These are phyloP conservation scores for Triticum aestivum DNA, from an alignment of 176 grass and related monocot species.

Conservation along the genomic window DNA sequence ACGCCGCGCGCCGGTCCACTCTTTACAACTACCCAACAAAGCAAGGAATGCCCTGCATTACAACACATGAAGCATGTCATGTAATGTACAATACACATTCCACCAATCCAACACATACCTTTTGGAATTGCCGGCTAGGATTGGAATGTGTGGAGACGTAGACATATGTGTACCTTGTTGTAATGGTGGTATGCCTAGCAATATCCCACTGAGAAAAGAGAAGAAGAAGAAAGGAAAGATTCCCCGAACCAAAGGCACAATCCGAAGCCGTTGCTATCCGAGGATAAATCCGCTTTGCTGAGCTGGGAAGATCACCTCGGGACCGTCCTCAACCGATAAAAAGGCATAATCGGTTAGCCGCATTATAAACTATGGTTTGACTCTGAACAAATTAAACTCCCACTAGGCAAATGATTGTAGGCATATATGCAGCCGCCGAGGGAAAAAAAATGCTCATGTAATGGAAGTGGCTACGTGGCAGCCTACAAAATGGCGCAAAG, in stretches of 20 bases:
- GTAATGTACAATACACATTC: background rate
- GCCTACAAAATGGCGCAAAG: background rate
- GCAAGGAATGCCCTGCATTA: too few relatives aligned
- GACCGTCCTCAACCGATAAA: background rate
- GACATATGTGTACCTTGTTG: background rate
- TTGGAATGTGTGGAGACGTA: background rate
- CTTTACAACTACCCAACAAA: background rate
- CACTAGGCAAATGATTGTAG: too few relatives aligned
- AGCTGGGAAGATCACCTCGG: conserved; percentile 17
- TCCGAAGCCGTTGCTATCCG: background rate
- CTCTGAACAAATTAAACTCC: background rate
- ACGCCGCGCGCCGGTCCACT: rapidly evolving
- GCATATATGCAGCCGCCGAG: too few relatives aligned
- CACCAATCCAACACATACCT: background rate
- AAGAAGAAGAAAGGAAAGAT: background rate
- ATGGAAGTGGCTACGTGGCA: too few relatives aligned
- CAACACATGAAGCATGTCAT: background rate
- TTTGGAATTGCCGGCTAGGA: background rate
- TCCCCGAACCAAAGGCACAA: background rate
- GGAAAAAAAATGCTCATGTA: too few relatives aligned
- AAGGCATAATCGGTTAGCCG: background rate
- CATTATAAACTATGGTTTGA: background rate
- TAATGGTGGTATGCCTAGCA: conserved; percentile 11
- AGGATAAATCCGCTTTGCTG: conserved; percentile 7
- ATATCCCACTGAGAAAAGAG: conserved; percentile 3